Percentiles rank a stretch among this genome's conserved stretches.
phyloP scores from a whole-genome alignment of 106 monocot genomes.

The Agapanthus africanus region DNA sequence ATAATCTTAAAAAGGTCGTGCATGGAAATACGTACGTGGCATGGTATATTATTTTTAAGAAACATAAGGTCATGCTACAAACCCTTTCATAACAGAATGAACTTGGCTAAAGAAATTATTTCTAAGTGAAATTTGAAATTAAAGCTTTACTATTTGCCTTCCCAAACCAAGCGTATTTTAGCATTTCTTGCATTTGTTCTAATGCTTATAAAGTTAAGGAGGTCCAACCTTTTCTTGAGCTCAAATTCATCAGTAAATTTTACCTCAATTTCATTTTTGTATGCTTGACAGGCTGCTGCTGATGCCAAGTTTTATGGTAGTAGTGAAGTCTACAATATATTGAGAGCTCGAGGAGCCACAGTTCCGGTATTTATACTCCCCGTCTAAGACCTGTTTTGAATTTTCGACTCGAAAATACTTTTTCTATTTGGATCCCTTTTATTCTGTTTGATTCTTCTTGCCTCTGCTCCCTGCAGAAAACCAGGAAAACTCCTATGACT shows the following conservation, averaged over 20 bases:
- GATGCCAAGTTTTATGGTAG: slow-evolving; percentile 81
- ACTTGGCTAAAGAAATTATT: background rate
- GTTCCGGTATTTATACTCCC: slow-evolving; percentile 30
- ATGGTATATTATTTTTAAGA: too few species aligned
- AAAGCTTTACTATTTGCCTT: too few species aligned
- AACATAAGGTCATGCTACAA: too few species aligned
- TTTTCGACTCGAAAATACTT: background rate
- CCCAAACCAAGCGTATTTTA: too few species aligned
- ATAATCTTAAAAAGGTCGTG: too few species aligned
- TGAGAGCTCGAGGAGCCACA: slow-evolving; percentile 75
- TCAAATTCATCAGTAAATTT: background rate
- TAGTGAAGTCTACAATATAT: slow-evolving; percentile 48
- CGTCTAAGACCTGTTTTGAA: background rate
- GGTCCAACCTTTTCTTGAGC: background rate
- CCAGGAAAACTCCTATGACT: slow-evolving; percentile 68
- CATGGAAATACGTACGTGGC: too few species aligned
- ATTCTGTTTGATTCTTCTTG: background rate
- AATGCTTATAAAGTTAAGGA: background rate
- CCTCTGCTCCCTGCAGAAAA: slow-evolving; percentile 37
- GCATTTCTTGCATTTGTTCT: background rate
- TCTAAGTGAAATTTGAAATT: too few species aligned
- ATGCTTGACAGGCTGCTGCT: slow-evolving; percentile 49
- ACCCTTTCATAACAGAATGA: too few species aligned
- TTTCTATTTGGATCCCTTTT: background rate
- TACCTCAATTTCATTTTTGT: background rate